phyloP scores from a whole-genome alignment of 371 early-diverging fungal species.

The Mortierella sp. region DNA sequence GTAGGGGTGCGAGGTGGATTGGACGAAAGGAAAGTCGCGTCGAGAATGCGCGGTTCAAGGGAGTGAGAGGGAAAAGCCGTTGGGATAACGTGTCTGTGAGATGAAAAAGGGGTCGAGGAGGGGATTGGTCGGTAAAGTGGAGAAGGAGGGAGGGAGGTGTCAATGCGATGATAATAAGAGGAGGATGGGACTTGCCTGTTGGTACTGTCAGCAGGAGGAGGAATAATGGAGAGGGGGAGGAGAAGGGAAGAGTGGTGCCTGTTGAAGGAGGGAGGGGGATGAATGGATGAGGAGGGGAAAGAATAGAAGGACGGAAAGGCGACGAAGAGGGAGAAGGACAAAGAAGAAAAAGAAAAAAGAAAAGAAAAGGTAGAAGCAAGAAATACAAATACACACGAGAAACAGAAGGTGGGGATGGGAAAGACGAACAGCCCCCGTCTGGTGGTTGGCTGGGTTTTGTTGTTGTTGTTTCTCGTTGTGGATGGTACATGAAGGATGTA shows the following conservation, averaged over 20 bases:
- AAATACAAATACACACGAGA: background rate
- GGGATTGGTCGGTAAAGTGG: background rate
- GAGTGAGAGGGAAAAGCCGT: background rate
- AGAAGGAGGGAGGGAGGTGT: background rate
- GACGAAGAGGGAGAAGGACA: constrained; percentile 16
- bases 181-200: constrained; percentile 22
- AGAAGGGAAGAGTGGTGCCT: constrained; percentile 25
- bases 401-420: background rate
- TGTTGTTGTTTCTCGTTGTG: background rate
- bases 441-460: background rate
- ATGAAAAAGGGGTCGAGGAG: background rate
- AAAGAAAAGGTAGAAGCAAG: background rate
- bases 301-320: background rate
- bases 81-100: constrained; percentile 1
- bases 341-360: constrained; percentile 7
- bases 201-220: constrained; percentile 17
- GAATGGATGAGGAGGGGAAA: background rate
- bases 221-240: constrained; percentile 7
- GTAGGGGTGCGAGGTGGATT: too few species aligned
- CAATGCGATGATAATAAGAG: background rate
- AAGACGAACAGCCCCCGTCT: background rate
- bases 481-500: too few species aligned
- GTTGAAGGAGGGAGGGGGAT: constrained; percentile 42
- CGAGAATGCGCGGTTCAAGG: background rate
- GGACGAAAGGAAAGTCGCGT: too few species aligned